Base-by-base conservation (phyloP, 2,329 filamentous ascomycete genomes). In the Exophiala alcalophila region DNA sequence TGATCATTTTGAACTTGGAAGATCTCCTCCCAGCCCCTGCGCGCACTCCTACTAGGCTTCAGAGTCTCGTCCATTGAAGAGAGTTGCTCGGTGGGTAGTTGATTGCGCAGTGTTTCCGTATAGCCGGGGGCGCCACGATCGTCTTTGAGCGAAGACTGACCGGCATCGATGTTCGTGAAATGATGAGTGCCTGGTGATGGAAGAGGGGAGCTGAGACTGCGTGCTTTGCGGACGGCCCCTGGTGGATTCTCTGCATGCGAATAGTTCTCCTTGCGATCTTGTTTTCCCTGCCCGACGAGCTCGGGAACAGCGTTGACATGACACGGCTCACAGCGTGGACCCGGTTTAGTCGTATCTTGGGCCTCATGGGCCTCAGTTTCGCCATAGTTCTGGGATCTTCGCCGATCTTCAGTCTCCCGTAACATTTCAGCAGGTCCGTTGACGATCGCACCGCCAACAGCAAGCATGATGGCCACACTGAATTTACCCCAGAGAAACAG, bases 401-500 rank as follows among this genome's bases (percentile, higher is more conserved):
- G 38, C 16, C 43, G 30, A 10, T 50, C 48, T 14, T 52, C 51
- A 18, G 45, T 46, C 3, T 59, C 53, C 9, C 38, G 47, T 31
- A 72, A 42, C 48, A 72, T 57, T 36, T 57, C 61, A 11, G 58
- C 68, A 11, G 71, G 71, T 2, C 71, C 71, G 38, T 71, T 61
- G 35, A 63, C 66, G 29, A 74, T 61, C 5, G 71, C 71, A 3
- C 69, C 61, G n/a, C 69, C 70, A 29, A 74, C 62, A 9, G 70
- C 71, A 44, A 73, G 60, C 27, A 70, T 65, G 29, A 74, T 59
- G 10, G 69, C 68, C 35, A 72, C 55, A 7, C 65, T 69, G 51
- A 74, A 72, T 47, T 67, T 70, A 24, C 70, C 57, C 71, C 71
- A 74, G 25, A 72, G 55, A 43, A 59, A 61, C 6, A 69, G 59